Evolutionary conservation across 164 flowering plant species (phyloP).

Genomic region (Chloranthus sessilifolius): DNA sequence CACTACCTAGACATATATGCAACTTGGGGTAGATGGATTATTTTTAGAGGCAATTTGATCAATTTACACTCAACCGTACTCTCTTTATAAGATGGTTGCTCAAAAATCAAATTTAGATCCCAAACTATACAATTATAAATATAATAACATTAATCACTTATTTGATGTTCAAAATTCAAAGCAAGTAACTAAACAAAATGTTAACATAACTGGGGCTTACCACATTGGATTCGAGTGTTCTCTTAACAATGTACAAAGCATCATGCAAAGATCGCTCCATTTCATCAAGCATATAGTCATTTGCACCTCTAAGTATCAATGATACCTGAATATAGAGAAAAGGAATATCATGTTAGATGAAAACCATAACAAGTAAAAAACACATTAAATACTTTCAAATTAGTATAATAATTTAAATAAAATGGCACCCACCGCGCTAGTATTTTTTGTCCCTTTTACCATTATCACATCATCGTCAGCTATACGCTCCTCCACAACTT

Average conservation of each 20-base stretch:
- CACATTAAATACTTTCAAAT: not conserved
- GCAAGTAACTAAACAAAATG: too few relatives aligned
- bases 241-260: slow-evolving; percentile 90
- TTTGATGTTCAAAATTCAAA: too few relatives aligned
- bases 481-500: slow-evolving; percentile 92
- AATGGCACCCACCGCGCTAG: slow-evolving; percentile 69
- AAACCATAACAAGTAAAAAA: not conserved
- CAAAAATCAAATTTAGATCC: too few relatives aligned
- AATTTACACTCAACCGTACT: too few relatives aligned
- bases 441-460: slow-evolving; percentile 89
- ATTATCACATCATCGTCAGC: slow-evolving; percentile 90
- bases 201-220: too few relatives aligned
- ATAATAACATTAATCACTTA: too few relatives aligned
- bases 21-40: too few relatives aligned
- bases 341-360: too few relatives aligned
- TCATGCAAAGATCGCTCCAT: slow-evolving; percentile 99
- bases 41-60: too few relatives aligned
- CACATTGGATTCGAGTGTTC: slow-evolving; percentile 91
- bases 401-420: not conserved
- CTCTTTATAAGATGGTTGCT: too few relatives aligned
- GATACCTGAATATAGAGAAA: slow-evolving; percentile 57
- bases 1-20: too few relatives aligned
- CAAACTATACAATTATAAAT: too few relatives aligned
- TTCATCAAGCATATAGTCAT: slow-evolving; percentile 99
- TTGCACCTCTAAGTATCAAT: slow-evolving; percentile 92